phyloP scores from a whole-genome alignment of 768 basidiomycete species.

The Paxillus ammoniavirescens region DNA sequence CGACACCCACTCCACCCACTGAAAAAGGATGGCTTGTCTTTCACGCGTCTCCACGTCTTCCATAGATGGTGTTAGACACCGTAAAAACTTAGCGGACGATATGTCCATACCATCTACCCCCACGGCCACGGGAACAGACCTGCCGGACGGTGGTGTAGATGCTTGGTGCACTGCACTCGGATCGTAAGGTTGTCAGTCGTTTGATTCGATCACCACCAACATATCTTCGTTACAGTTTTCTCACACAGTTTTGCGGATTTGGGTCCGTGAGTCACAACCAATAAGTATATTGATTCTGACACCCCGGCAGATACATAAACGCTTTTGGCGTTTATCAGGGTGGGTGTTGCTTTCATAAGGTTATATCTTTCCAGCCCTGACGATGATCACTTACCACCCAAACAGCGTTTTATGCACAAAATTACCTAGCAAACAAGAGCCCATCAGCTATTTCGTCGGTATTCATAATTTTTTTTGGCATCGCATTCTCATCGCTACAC shows the following conservation, averaged over 20 bases:
- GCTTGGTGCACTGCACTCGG: conserved; percentile 28
- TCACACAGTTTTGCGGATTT: conserved; percentile 25
- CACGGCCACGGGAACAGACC: background rate
- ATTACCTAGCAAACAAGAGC: conserved; percentile 19
- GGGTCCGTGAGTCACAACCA: conserved; percentile 10
- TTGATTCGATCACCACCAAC: background rate
- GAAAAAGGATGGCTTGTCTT: background rate
- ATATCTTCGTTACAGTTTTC: conserved; percentile 16
- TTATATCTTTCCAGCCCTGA: background rate
- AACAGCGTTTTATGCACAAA: conserved; percentile 22
- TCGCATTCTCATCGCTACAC: no score
- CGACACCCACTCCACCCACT: background rate
- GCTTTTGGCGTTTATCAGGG: conserved; percentile 31
- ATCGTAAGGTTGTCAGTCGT: conserved; percentile 13
- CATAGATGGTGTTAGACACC: background rate
- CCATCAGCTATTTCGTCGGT: conserved; percentile 14
- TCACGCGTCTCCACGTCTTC: background rate
- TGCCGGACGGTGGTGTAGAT: conserved; percentile 10
- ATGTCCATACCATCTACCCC: background rate
- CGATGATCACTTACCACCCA: background rate
- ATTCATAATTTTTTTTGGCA: no score
- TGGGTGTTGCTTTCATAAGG: background rate
- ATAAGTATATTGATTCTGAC: background rate
- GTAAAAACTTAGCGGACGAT: background rate
- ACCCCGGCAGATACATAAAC: conserved; percentile 10